Evolutionary conservation across 352 stramenopile species (phyloP).

Genomic region (Phytophthora melonis): DNA sequence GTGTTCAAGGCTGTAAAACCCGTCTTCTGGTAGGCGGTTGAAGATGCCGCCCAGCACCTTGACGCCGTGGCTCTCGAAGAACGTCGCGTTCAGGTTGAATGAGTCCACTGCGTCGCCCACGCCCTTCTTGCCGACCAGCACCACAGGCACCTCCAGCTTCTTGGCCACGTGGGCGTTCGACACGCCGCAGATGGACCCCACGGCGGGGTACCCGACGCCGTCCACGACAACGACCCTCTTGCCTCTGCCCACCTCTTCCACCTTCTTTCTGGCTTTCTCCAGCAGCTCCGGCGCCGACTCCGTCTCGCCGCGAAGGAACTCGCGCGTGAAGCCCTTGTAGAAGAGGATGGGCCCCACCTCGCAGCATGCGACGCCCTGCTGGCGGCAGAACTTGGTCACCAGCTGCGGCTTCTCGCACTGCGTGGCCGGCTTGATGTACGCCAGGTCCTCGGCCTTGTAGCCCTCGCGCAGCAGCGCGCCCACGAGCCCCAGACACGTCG

Average conservation of each 20-base stretch:
- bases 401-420: slow-evolving; percentile 97
- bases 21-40: slow-evolving; percentile 93
- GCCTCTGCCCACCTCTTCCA: slow-evolving; percentile 87
- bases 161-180: slow-evolving; percentile 79
- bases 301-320: slow-evolving; percentile 94
- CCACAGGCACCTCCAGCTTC: slow-evolving; percentile 79
- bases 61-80: slow-evolving; percentile 93
- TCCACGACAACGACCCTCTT: slow-evolving; percentile 97
- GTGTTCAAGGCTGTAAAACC: slow-evolving; percentile 96
- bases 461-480: slow-evolving; percentile 86
- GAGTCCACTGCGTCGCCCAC: slow-evolving; percentile 98
- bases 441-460: slow-evolving; percentile 81
- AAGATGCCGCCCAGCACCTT: slow-evolving; percentile 97
- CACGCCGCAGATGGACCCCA: slow-evolving; percentile 84
- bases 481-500: slow-evolving; percentile 95
- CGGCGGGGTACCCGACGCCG: slow-evolving; percentile 96
- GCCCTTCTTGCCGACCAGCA: slow-evolving; percentile 96
- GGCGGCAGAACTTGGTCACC: slow-evolving; percentile 93
- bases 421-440: slow-evolving; percentile 99
- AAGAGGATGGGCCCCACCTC: slow-evolving; percentile 96
- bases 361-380: slow-evolving; percentile 87
- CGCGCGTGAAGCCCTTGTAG: slow-evolving; percentile 97
- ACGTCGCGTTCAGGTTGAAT: slow-evolving; percentile 97
- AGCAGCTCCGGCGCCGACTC: slow-evolving; percentile 88
- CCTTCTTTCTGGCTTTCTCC: slow-evolving; percentile 78